A percentile compares a stretch with the other conserved stretches of the same genome.
These are phyloP conservation scores for Phaseolus lunatus DNA, from an alignment of 306 rosid genomes.

Conservation along the genomic window DNA sequence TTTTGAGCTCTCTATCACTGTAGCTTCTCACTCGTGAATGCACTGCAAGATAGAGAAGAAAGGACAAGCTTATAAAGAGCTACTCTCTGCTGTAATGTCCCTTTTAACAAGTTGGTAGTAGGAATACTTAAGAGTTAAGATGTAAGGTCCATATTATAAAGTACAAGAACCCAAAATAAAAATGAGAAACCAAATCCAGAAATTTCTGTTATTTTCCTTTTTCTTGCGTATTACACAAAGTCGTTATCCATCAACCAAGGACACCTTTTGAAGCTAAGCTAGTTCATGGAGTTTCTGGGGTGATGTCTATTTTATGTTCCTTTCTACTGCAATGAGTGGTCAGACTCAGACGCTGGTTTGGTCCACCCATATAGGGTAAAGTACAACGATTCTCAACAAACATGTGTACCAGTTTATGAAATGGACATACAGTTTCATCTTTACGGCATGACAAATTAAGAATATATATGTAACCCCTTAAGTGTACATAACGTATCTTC, in stretches of 20 bases:
- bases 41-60: slow-evolving; percentile 22
- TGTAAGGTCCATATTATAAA: slow-evolving; percentile 30
- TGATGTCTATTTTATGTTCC: slow-evolving; percentile 7
- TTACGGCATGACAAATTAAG: slow-evolving; percentile 37
- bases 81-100: slow-evolving; percentile 46
- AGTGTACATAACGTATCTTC: slow-evolving; percentile 17
- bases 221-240: slow-evolving; percentile 51
- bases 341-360: slow-evolving; percentile 44
- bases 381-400: slow-evolving; percentile 52
- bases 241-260: slow-evolving; percentile 51
- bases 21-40: slow-evolving; percentile 7
- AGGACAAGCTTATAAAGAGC: slow-evolving; percentile 47
- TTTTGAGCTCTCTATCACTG: slow-evolving; percentile 5
- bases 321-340: slow-evolving; percentile 31
- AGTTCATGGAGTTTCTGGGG: slow-evolving; percentile 22
- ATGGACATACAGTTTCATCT: slow-evolving; percentile 35
- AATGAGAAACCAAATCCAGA: slow-evolving; percentile 25
- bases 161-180: not conserved
- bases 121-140: not conserved
- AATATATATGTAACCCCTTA: not conserved
- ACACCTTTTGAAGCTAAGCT: slow-evolving; percentile 53
- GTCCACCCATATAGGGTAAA: slow-evolving; percentile 50
- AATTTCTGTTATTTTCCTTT: slow-evolving; percentile 40
- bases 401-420: slow-evolving; percentile 37
- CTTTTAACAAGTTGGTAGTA: slow-evolving; percentile 43